Evolutionary conservation across 257 asterid genomes (phyloP).

Genomic region (Anisodus acutangulus): DNA sequence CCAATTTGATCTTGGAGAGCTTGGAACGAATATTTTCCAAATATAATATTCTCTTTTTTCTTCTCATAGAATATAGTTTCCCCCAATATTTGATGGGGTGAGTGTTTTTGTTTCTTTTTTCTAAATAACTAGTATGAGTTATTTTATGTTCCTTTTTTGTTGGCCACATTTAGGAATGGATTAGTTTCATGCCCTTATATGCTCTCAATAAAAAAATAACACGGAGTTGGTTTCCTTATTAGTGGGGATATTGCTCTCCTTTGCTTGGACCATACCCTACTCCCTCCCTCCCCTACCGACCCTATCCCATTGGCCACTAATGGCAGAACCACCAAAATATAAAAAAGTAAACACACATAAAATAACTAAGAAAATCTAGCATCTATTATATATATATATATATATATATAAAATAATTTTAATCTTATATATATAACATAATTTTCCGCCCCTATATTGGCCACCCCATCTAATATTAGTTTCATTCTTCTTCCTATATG

Average conservation of each 20-base stretch:
- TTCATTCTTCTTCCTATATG: too few relatives aligned
- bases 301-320: too few relatives aligned
- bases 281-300: background rate
- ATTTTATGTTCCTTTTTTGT: background rate
- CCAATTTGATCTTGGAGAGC: background rate
- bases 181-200: background rate
- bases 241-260: background rate
- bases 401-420: too few relatives aligned
- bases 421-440: too few relatives aligned
- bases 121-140: background rate
- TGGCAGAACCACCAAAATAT: background rate
- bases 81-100: slow-evolving; percentile 7
- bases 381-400: too few relatives aligned
- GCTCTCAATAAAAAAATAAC: background rate
- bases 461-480: background rate
- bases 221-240: slow-evolving; percentile 11
- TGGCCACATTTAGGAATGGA: slow-evolving; percentile 4
- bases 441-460: background rate
- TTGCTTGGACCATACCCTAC: background rate
- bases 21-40: background rate
- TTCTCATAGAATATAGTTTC: background rate
- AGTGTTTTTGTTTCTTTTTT: background rate
- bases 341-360: background rate
- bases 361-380: background rate
- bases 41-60: background rate